Evolutionary conservation across 805 yeast species (phyloP).

Genomic region (Starmerella floricola): DNA sequence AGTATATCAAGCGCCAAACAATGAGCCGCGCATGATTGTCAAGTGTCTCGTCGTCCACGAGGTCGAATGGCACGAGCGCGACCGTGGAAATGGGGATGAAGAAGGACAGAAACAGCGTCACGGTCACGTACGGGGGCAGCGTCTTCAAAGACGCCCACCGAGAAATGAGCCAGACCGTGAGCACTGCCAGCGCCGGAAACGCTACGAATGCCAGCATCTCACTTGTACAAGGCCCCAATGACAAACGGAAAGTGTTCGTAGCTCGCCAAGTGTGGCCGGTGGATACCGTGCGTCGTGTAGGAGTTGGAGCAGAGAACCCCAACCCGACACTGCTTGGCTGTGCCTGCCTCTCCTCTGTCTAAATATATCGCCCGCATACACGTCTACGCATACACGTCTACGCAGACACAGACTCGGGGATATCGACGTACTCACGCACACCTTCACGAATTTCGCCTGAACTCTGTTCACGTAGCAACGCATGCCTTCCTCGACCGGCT

Average conservation of each 20-base stretch:
- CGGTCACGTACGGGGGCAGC: conserved; percentile 19
- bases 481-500: background rate
- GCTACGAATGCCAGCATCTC: conserved; percentile 18
- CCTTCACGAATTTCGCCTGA: background rate
- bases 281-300: too few relatives aligned
- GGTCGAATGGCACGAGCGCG: conserved; percentile 62
- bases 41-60: conserved; percentile 40
- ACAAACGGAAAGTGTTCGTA: too few relatives aligned
- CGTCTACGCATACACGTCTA: too few relatives aligned
- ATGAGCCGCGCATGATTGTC: conserved; percentile 38
- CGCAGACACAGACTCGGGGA: too few relatives aligned
- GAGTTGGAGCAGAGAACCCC: too few relatives aligned
- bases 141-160: conserved; percentile 18
- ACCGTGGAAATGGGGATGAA: conserved; percentile 66
- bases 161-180: conserved; percentile 16
- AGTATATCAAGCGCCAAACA: conserved; percentile 64
- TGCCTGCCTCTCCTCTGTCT: too few relatives aligned
- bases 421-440: background rate
- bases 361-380: too few relatives aligned
- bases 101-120: conserved; percentile 33
- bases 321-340: too few relatives aligned
- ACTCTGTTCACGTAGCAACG: too few relatives aligned
- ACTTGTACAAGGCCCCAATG: background rate
- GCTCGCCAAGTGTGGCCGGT: too few relatives aligned
- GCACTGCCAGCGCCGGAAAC: conserved; percentile 17